Percentiles rank a stretch among this genome's conserved stretches.
Conservation (phyloP, 345 rosid genomes). For the Leavenworthia alabamica region DNA sequence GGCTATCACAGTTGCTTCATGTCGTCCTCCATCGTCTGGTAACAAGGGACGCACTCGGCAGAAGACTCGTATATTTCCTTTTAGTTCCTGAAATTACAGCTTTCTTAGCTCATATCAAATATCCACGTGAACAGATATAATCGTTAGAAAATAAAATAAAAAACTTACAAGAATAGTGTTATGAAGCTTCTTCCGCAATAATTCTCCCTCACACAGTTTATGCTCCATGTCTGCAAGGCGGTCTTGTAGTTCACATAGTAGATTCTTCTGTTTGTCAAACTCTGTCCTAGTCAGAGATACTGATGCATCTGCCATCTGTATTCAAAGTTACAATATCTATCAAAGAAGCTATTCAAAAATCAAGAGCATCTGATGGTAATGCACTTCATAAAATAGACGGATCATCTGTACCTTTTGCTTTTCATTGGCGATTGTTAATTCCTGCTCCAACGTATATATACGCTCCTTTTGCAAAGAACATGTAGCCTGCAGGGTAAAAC, state of each 20-base stretch:
- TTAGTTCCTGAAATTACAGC: conserved; percentile 53
- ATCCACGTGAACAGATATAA: too few relatives aligned
- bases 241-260: conserved; percentile 39
- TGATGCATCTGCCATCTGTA: conserved; percentile 58
- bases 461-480: conserved; percentile 76
- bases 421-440: conserved; percentile 64
- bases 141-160: too few relatives aligned
- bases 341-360: too few relatives aligned
- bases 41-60: conserved; percentile 85
- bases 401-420: conserved; percentile 71
- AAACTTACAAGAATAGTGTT: conserved; percentile 86
- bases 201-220: conserved; percentile 68
- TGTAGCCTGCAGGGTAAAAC: conserved; percentile 48
- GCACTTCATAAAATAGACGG: too few relatives aligned
- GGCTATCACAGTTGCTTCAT: conserved; percentile 47
- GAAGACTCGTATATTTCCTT: conserved; percentile 96
- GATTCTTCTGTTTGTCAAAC: conserved; percentile 47
- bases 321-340: too few relatives aligned
- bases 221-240: conserved; percentile 56
- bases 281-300: conserved; percentile 41
- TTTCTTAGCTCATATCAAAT: too few relatives aligned
- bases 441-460: conserved; percentile 50
- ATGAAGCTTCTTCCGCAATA: conserved; percentile 68
- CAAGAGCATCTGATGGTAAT: too few relatives aligned
- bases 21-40: conserved; percentile 62